Evolutionary conservation across 2,329 filamentous ascomycete genomes (phyloP), one percentile per base, ranked within the genome.

Genomic region (Microdochium bolleyi): DNA sequence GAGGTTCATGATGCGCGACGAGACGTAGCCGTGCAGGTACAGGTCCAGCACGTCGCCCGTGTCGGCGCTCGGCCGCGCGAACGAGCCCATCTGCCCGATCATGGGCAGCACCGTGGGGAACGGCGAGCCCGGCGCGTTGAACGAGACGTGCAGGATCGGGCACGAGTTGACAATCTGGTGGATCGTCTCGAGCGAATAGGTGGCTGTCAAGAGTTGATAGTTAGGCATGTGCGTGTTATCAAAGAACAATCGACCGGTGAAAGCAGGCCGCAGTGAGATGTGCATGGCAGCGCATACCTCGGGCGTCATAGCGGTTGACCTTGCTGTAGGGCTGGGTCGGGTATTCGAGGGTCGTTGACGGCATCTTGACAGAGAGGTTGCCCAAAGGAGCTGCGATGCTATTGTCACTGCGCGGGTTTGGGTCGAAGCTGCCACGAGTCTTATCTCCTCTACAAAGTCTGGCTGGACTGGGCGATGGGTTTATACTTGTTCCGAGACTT

Each of bases 11-110:
- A 96, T 75, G 8, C 90, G 85, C 1, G 84, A 84, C 55, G 84
- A 88, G 60, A 92, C 85, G 67, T 92, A 95, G 63, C 89, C 89
- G 69, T 95, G 90, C 8, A 95, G 78, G 67, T 95, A 95, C 56
- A 87, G 78, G 54, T 91, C 85, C 4, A 90, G 74, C 0, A 85
- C 82, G 58, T 90, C 84, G 50, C 79, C 75, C 19, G 79, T 67
- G 51, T 76, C 74, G 16, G 82, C 76, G 52, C 79, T 84, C 4
- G 85, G 85, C 0, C 73, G 71, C 9, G 75, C 75, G 64, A 85
- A 94, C 24, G 84, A 88, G 13, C 83, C 88, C 78, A 94, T 87
- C 61, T 88, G 84, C 51, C 88, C 89, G 61, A 95, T 88, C 89
- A 95, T 92, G 56, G 90, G 90, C 2, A 95, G 77, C 52, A 86